Evolutionary conservation across 2,329 filamentous ascomycete species (phyloP).

Genomic region (Cladorrhinum sp.): DNA sequence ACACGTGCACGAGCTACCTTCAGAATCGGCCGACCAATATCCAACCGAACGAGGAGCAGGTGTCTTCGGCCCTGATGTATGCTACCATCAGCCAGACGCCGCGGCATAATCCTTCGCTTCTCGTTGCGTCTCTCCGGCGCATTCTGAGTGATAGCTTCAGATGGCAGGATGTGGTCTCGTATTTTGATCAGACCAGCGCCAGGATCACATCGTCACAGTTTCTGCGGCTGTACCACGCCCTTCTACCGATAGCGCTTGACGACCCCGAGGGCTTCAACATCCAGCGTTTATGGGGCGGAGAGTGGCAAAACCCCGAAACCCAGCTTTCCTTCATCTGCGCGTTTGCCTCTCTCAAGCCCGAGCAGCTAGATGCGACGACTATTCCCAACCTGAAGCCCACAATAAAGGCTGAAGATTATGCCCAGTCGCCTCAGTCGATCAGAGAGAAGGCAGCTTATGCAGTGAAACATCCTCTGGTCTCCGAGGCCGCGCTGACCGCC

Average conservation of each 20-base stretch:
- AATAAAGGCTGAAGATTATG: conserved; percentile 62
- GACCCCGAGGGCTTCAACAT: conserved; percentile 68
- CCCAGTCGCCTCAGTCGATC: conserved; percentile 46
- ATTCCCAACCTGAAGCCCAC: conserved; percentile 79
- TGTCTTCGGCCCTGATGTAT: conserved; percentile 74
- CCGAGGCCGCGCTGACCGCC: conserved; percentile 73
- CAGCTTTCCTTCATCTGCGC: conserved; percentile 92
- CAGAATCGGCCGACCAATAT: conserved; percentile 52
- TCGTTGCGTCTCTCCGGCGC: conserved; percentile 62
- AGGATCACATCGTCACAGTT: conserved; percentile 79
- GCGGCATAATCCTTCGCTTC: conserved; percentile 48
- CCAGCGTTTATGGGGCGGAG: conserved; percentile 84
- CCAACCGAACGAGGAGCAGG: conserved; percentile 74
- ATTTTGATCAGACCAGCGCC: conserved; percentile 77
- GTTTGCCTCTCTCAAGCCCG: conserved; percentile 71
- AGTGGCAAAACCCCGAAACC: conserved; percentile 81
- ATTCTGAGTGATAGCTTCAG: conserved; percentile 61
- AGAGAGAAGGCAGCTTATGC: conserved; percentile 57
- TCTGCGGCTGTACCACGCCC: conserved; percentile 71
- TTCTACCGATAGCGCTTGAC: conserved; percentile 68
- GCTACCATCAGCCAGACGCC: conserved; percentile 57
- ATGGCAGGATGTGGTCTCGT: conserved; percentile 69
- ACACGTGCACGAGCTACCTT: conserved; percentile 57
- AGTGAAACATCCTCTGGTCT: conserved; percentile 82
- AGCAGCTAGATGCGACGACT: conserved; percentile 77